These are phyloP conservation scores for Hortaea werneckii DNA, from an alignment of 2,329 filamentous ascomycete genomes.

Conservation along the genomic window DNA sequence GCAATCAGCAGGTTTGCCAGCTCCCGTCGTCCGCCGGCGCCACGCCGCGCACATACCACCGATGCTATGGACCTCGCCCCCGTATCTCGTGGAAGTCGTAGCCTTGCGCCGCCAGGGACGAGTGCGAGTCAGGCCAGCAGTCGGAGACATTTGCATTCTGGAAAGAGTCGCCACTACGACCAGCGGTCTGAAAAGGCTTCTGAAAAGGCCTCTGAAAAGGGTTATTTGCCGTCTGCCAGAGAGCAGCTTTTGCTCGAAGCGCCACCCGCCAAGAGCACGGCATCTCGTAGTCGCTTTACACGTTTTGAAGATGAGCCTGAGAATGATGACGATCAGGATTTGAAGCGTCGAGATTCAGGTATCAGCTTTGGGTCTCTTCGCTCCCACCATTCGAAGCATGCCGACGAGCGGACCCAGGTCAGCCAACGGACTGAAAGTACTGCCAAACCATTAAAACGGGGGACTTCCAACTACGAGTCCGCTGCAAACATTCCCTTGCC, in stretches of 20 bases:
- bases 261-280: constrained; percentile 7
- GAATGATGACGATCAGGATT: constrained; percentile 9
- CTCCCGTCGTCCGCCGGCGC: constrained; percentile 10
- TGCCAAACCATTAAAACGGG: constrained; percentile 17
- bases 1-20: constrained; percentile 13
- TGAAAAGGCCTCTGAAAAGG: neutral
- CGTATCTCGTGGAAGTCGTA: neutral
- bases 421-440: constrained; percentile 16
- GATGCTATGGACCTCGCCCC: constrained; percentile 17
- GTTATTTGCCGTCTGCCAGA: neutral
- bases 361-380: constrained; percentile 13
- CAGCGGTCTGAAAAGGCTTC: neutral
- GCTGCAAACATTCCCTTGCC: neutral
- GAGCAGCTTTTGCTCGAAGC: neutral
- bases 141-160: neutral
- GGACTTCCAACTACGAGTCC: constrained; percentile 1
- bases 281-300: constrained; percentile 5
- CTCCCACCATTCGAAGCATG: constrained; percentile 10
- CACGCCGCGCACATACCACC: constrained; percentile 15
- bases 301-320: no score
- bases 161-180: constrained; percentile 9
- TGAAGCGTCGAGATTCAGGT: constrained; percentile 20
- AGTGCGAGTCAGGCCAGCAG: neutral
- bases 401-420: constrained; percentile 2
- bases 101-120: neutral